Evolutionary conservation across 768 basidiomycete species (phyloP).

Genomic region (Strobilomyces dryophilus): DNA sequence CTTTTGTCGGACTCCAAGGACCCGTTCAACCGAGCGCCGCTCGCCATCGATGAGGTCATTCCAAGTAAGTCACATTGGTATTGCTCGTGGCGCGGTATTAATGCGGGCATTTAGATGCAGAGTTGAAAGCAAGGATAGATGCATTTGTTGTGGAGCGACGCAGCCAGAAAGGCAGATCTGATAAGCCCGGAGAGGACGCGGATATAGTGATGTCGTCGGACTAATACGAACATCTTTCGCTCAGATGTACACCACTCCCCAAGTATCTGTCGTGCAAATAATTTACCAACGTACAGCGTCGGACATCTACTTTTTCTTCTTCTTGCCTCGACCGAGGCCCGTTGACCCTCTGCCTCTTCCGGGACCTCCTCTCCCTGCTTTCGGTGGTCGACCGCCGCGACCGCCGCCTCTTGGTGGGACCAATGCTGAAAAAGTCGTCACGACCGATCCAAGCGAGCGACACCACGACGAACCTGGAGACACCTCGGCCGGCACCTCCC

Average conservation of each 20-base stretch:
- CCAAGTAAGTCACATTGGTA: constrained; percentile 51
- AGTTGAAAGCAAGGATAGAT: constrained; percentile 73
- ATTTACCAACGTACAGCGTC: not conserved
- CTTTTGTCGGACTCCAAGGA: constrained; percentile 87
- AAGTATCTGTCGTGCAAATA: constrained; percentile 1
- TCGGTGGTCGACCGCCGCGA: constrained; percentile 26
- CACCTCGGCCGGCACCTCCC: constrained; percentile 51
- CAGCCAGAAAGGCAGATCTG: constrained; percentile 28
- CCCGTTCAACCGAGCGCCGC: constrained; percentile 90
- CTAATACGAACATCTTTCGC: constrained; percentile 4
- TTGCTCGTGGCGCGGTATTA: not conserved
- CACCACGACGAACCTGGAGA: constrained; percentile 48
- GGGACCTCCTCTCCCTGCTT: constrained; percentile 24
- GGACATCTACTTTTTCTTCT: constrained; percentile 30
- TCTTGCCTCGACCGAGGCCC: constrained; percentile 25
- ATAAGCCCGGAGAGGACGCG: constrained; percentile 25
- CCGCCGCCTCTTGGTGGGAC: constrained; percentile 17
- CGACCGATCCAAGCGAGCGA: not conserved
- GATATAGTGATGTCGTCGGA: constrained; percentile 25
- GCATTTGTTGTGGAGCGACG: constrained; percentile 61
- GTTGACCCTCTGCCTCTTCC: constrained; percentile 28
- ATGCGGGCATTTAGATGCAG: constrained; percentile 43
- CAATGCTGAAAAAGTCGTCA: constrained; percentile 18
- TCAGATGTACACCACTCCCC: constrained; percentile 4
- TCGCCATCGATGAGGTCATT: constrained; percentile 73